A percentile compares a stretch with the other conserved stretches of the same genome.
Conservation (phyloP, 139 green algal species). For the Asterochloris erici region DNA sequence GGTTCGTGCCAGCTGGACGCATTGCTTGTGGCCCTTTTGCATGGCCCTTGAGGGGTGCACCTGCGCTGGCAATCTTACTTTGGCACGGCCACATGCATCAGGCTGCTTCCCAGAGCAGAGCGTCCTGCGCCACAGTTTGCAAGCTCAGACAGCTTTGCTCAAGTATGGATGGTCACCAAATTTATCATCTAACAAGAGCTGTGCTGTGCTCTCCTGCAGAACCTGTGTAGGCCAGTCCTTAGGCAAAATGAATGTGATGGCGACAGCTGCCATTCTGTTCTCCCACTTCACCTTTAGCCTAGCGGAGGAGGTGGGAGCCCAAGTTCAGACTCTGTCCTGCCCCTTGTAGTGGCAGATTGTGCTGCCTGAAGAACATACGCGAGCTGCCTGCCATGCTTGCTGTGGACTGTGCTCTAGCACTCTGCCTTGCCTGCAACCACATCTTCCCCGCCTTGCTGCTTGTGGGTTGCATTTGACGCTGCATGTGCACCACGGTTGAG, state of each 20-base stretch:
- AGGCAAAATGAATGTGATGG: conserved; percentile 51
- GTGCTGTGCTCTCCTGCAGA: neutral
- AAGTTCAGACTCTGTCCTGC: neutral
- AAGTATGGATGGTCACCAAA: too few species aligned
- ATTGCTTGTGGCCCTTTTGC: too few species aligned
- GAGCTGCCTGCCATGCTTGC: too few species aligned
- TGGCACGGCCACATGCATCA: too few species aligned
- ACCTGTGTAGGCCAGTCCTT: conserved; percentile 69
- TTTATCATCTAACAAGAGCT: too few species aligned
- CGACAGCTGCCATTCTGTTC: conserved; percentile 29
- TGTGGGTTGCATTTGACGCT: neutral
- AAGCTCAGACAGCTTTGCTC: too few species aligned
- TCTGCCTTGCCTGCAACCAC: neutral
- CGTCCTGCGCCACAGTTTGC: too few species aligned
- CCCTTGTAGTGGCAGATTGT: too few species aligned
- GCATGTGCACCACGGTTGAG: neutral
- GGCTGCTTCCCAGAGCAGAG: too few species aligned
- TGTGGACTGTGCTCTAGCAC: neutral
- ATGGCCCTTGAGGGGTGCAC: too few species aligned
- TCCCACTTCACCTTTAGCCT: conserved; percentile 33
- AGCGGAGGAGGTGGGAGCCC: conserved; percentile 18
- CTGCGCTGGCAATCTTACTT: too few species aligned
- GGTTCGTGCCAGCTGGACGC: neutral
- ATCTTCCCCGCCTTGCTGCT: neutral
- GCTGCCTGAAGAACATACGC: too few species aligned